These are phyloP conservation scores for Pythium brassicae DNA, from an alignment of 352 stramenopile species.

Conservation along the genomic window DNA sequence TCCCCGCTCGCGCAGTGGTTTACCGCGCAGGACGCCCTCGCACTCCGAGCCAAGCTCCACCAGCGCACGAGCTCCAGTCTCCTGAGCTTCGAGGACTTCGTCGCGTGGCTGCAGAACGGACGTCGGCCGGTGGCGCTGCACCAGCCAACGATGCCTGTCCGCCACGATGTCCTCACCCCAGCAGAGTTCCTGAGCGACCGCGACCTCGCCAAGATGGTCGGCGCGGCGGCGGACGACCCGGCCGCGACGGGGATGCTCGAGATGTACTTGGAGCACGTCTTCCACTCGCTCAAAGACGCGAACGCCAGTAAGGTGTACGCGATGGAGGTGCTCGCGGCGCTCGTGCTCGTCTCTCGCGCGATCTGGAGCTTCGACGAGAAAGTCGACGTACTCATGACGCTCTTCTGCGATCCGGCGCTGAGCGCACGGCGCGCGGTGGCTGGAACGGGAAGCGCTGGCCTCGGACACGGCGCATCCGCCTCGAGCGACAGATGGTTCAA, in stretches of 20 bases:
- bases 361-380: constrained; percentile 67
- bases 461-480: constrained; percentile 1
- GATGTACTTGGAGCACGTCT: constrained; percentile 55
- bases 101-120: constrained; percentile 33
- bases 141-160: constrained; percentile 8
- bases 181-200: constrained; percentile 8
- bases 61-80: constrained; percentile 25
- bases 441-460: no score
- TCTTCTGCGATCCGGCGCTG: constrained; percentile 46
- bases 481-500: constrained; percentile 31
- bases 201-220: constrained; percentile 9
- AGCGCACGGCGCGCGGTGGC: constrained; percentile 14
- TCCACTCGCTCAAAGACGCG: constrained; percentile 39
- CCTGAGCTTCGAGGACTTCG: constrained; percentile 40
- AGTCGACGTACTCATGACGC: constrained; percentile 35
- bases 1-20: constrained; percentile 60
- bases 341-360: constrained; percentile 51
- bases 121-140: background rate
- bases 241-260: constrained; percentile 31
- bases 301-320: constrained; percentile 30
- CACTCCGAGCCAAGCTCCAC: constrained; percentile 28
- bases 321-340: constrained; percentile 54
- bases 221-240: background rate
- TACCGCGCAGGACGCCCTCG: constrained; percentile 39
- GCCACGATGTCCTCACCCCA: constrained; percentile 48